These are phyloP conservation scores for Sequoia sempervirens DNA, from an alignment of 75 land plant species.

Conservation along the genomic window DNA sequence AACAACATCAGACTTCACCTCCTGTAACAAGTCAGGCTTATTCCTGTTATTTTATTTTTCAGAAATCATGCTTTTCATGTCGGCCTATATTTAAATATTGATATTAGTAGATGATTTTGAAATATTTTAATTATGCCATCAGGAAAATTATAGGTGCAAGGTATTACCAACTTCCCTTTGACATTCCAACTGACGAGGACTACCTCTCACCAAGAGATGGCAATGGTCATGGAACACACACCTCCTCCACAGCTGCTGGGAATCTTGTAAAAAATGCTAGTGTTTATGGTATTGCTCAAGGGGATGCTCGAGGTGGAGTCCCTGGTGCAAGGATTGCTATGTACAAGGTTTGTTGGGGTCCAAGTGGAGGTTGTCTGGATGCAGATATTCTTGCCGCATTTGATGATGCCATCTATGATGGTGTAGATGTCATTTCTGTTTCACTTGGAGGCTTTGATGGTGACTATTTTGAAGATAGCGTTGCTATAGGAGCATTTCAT, in stretches of 20 bases:
- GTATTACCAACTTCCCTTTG: background rate
- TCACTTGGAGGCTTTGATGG: conserved; percentile 17
- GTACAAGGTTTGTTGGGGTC: conserved; percentile 63
- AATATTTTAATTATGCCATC: background rate
- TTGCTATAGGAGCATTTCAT: conserved; percentile 31
- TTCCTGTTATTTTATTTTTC: background rate
- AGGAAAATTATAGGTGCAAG: conserved; percentile 30
- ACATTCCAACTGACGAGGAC: background rate
- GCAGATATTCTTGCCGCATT: no score
- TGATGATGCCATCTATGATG: no score
- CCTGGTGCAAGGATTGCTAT: no score
- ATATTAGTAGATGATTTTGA: background rate
- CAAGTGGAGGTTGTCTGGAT: no score
- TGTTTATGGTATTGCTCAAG: no score
- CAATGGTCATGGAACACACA: conserved; percentile 29
- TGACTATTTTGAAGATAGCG: conserved; percentile 68
- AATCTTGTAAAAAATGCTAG: no score
- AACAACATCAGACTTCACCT: background rate
- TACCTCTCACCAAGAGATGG: background rate
- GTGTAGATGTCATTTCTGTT: no score
- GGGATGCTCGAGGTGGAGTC: no score
- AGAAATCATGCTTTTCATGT: no score
- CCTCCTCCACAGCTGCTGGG: no score
- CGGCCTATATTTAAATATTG: background rate
- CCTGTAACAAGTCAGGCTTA: background rate